Evolutionary conservation across 2,329 filamentous ascomycete species (phyloP).

Genomic region (Dothistroma septosporum): DNA sequence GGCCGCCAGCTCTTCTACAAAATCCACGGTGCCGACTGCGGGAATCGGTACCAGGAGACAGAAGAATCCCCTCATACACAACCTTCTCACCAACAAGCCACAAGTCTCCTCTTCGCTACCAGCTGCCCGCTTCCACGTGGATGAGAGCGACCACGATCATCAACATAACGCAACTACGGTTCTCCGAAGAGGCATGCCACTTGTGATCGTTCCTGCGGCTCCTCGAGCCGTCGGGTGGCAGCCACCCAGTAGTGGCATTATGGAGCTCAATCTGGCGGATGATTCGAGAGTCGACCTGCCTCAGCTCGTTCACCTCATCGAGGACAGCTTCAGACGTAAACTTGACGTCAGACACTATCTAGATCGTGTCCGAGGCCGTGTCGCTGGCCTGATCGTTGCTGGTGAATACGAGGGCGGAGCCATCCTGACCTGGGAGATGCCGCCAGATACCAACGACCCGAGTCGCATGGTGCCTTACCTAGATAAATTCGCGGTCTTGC

Average conservation of each 20-base stretch:
- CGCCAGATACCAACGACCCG: slow-evolving; percentile 45
- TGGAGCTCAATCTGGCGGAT: slow-evolving; percentile 62
- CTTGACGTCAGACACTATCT: slow-evolving; percentile 83
- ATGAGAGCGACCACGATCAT: slow-evolving; percentile 25
- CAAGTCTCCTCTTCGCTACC: slow-evolving; percentile 89
- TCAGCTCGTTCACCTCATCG: slow-evolving; percentile 78
- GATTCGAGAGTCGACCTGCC: slow-evolving; percentile 79
- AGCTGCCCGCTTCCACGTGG: slow-evolving; percentile 55
- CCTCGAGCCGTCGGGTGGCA: slow-evolving; percentile 59
- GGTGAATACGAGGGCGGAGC: slow-evolving; percentile 96
- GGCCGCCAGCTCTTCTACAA: slow-evolving; percentile 60
- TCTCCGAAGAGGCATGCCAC: slow-evolving; percentile 83
- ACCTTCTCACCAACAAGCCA: slow-evolving; percentile 91
- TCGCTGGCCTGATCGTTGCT: slow-evolving; percentile 90
- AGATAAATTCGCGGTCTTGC: slow-evolving; percentile 94
- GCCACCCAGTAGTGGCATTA: slow-evolving; percentile 56
- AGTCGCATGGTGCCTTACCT: slow-evolving; percentile 81
- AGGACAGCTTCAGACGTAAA: slow-evolving; percentile 85
- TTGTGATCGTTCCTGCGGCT: slow-evolving; percentile 76
- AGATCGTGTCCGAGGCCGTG: slow-evolving; percentile 68
- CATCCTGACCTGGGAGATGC: slow-evolving; percentile 88
- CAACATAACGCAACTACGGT: slow-evolving; percentile 60
- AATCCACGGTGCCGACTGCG: slow-evolving; percentile 20
- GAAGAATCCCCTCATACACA: slow-evolving; percentile 87
- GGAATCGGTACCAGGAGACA: slow-evolving; percentile 52